Evolutionary conservation across 2,329 filamentous ascomycete genomes (phyloP).

Genomic region (Mariannaea sp.): DNA sequence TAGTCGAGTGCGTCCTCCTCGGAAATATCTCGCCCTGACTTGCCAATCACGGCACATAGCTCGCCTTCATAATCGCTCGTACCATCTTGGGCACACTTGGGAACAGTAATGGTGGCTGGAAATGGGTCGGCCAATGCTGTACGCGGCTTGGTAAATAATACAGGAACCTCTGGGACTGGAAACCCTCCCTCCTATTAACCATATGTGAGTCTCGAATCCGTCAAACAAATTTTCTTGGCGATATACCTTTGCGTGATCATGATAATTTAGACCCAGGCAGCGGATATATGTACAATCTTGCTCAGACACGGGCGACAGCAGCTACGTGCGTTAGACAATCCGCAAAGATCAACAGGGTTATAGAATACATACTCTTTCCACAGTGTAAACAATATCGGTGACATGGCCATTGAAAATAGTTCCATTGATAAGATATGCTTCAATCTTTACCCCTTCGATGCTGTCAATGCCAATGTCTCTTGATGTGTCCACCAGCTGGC

Average conservation of each 20-base stretch:
- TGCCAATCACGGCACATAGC: slow-evolving; percentile 5
- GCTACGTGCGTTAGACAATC: not conserved
- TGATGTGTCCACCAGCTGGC: slow-evolving; percentile 8
- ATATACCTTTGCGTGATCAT: slow-evolving; percentile 9
- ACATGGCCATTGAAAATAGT: slow-evolving; percentile 2
- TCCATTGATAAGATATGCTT: slow-evolving; percentile 8
- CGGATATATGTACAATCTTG: slow-evolving; percentile 7
- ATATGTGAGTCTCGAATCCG: not conserved
- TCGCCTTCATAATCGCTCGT: slow-evolving; percentile 13
- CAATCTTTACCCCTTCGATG: not conserved
- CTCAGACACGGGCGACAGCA: not conserved
- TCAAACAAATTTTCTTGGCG: not conserved
- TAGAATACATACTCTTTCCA: not conserved
- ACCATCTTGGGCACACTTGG: slow-evolving; percentile 9
- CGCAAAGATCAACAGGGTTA: no score
- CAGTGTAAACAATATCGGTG: slow-evolving; percentile 1
- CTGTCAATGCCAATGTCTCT: slow-evolving; percentile 5
- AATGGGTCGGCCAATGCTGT: slow-evolving; percentile 2
- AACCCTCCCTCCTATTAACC: not conserved
- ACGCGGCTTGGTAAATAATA: slow-evolving; percentile 11
- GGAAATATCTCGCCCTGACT: slow-evolving; percentile 7
- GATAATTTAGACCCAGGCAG: slow-evolving; percentile 11
- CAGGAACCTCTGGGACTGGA: slow-evolving; percentile 1
- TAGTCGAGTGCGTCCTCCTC: slow-evolving; percentile 8
- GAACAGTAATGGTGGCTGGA: slow-evolving; percentile 1